Percentiles rank a stretch among this genome's conserved stretches.
Evolutionary conservation across 306 rosid species (phyloP).

Genomic region (Pueraria montana): DNA sequence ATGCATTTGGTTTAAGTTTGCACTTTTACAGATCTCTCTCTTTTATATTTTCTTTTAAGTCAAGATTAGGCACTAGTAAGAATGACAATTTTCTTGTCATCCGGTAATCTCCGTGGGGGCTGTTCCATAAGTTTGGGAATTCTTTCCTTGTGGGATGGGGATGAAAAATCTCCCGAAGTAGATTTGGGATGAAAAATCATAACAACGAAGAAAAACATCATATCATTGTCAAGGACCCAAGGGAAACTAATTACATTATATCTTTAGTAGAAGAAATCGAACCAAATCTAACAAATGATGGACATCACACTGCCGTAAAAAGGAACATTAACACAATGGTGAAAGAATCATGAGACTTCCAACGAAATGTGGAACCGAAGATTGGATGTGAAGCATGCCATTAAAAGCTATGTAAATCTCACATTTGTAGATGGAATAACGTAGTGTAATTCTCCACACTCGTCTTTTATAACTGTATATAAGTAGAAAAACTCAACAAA

Average conservation of each 20-base stretch:
- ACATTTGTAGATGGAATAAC: neutral
- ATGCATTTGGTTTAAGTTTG: neutral
- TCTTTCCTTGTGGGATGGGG: neutral
- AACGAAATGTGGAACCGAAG: neutral
- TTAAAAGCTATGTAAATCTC: neutral
- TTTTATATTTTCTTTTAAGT: neutral
- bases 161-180: neutral
- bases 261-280: neutral
- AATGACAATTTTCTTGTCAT: neutral
- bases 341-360: neutral
- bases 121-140: neutral
- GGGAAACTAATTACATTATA: neutral
- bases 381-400: neutral
- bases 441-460: neutral
- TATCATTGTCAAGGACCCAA: neutral
- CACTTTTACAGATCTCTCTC: neutral
- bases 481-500: constrained; percentile 10
- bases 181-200: neutral
- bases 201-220: neutral
- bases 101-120: too few relatives aligned
- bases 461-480: neutral
- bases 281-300: neutral
- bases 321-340: neutral
- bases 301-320: neutral
- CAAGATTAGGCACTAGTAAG: neutral